Percentiles rank a stretch among this genome's conserved stretches.
Conservation (phyloP, 2,329 filamentous ascomycete species). For the Aphanoascus verrucosus region DNA sequence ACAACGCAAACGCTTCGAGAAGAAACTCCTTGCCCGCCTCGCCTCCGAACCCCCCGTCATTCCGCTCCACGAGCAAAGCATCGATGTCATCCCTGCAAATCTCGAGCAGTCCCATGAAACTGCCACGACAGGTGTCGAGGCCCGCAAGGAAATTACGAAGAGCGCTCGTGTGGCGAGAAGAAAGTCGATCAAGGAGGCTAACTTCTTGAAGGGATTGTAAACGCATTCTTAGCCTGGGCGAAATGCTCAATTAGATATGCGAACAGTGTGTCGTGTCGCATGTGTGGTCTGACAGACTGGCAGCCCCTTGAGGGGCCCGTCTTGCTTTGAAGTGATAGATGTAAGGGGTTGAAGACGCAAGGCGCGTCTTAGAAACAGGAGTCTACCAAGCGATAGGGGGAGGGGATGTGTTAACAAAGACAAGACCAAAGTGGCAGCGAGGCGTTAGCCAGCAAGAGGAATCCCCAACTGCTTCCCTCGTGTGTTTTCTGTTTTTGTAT, state of each 20-base stretch:
- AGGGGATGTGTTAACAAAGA: no score
- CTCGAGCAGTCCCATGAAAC: slow-evolving; percentile 22
- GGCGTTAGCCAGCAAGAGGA: no score
- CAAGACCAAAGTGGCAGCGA: no score
- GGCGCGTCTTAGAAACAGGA: no score
- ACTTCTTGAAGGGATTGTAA: slow-evolving; percentile 40
- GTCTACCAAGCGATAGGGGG: no score
- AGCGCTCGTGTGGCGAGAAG: slow-evolving; percentile 37
- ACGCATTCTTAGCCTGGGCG: not conserved
- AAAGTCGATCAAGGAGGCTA: slow-evolving; percentile 38
- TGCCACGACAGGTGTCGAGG: slow-evolving; percentile 29
- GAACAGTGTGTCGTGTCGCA: not conserved
- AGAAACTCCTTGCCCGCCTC: slow-evolving; percentile 36
- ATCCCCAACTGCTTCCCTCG: no score
- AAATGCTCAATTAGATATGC: no score
- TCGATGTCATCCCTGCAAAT: slow-evolving; percentile 34
- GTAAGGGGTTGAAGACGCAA: no score
- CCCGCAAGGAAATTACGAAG: slow-evolving; percentile 34
- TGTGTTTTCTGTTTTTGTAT: no score
- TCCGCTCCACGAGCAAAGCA: slow-evolving; percentile 37
- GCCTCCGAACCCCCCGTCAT: slow-evolving; percentile 31
- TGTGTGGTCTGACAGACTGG: no score
- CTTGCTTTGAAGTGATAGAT: no score
- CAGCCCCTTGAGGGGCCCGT: no score
- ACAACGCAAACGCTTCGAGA: slow-evolving; percentile 38